Conservation (phyloP, 2,329 filamentous ascomycete species). For the Xylariaceae sp. region DNA sequence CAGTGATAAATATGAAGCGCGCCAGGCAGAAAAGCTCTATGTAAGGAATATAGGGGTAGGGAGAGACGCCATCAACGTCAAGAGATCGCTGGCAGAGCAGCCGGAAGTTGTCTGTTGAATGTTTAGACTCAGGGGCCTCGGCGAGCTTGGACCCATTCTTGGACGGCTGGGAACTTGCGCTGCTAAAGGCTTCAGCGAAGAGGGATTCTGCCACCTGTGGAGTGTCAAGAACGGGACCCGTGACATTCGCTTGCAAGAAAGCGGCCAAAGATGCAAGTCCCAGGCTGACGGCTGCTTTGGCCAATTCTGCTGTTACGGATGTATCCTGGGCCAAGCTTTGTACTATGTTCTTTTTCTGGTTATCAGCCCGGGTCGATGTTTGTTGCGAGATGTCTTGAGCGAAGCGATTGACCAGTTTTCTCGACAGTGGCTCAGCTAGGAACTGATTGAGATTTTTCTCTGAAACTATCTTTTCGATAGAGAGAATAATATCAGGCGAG, state of each 20-base stretch:
- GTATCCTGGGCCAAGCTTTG: no score
- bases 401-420: constrained; percentile 18
- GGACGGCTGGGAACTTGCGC: background rate
- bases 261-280: constrained; percentile 71
- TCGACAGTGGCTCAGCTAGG: constrained; percentile 5
- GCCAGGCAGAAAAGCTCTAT: constrained; percentile 86
- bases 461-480: constrained; percentile 11
- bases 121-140: constrained; percentile 1
- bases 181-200: constrained; percentile 46
- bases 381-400: background rate
- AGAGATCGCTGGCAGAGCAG: constrained; percentile 68
- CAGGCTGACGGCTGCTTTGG: constrained; percentile 41
- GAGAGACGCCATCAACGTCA: constrained; percentile 82
- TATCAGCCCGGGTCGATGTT: background rate
- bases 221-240: constrained; percentile 68
- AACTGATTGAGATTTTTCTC: constrained; percentile 11
- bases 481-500: constrained; percentile 13
- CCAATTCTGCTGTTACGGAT: background rate
- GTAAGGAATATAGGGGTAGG: constrained; percentile 83
- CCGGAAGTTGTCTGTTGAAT: constrained; percentile 32
- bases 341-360: no score
- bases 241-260: constrained; percentile 78
- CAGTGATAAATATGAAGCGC: constrained; percentile 55
- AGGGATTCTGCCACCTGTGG: constrained; percentile 28
- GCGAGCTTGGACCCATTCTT: background rate